A percentile compares a stretch with the other conserved stretches of the same genome.
Conservation (phyloP, 2,329 filamentous ascomycete species). For the Exophiala mesophila region DNA sequence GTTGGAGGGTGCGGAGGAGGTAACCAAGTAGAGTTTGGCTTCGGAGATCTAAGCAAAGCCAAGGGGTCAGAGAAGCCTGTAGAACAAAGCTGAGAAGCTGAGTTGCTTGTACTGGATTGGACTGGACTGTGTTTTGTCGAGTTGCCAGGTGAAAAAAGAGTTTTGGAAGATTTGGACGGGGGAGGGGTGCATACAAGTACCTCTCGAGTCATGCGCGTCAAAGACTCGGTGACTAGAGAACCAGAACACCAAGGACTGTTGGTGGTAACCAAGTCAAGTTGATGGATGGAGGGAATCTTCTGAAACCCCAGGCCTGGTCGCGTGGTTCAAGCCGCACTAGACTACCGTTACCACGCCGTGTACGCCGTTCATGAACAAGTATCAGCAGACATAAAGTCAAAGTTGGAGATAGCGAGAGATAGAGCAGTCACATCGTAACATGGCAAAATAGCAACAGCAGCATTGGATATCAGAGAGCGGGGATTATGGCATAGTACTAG, state of each 20-base stretch:
- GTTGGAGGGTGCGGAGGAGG: not conserved
- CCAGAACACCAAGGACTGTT: no score
- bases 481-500: not conserved
- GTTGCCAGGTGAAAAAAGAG: not conserved
- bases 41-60: not conserved
- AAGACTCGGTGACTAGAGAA: constrained; percentile 1
- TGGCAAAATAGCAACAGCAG: constrained; percentile 14
- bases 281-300: no score
- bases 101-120: no score
- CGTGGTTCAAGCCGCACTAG: constrained; percentile 11
- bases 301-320: not conserved
- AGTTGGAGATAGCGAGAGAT: constrained; percentile 16
- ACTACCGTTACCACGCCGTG: constrained; percentile 13
- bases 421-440: constrained; percentile 21
- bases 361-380: not conserved
- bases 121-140: no score
- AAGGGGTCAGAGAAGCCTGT: not conserved
- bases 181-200: not conserved
- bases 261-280: no score
- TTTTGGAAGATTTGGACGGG: not conserved
- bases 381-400: constrained; percentile 11
- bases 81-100: not conserved
- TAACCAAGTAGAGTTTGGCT: not conserved
- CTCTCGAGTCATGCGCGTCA: not conserved
- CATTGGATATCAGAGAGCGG: constrained; percentile 10